phyloP scores from a whole-genome alignment of 441 rosid genomes.

The Geranium incanum region DNA sequence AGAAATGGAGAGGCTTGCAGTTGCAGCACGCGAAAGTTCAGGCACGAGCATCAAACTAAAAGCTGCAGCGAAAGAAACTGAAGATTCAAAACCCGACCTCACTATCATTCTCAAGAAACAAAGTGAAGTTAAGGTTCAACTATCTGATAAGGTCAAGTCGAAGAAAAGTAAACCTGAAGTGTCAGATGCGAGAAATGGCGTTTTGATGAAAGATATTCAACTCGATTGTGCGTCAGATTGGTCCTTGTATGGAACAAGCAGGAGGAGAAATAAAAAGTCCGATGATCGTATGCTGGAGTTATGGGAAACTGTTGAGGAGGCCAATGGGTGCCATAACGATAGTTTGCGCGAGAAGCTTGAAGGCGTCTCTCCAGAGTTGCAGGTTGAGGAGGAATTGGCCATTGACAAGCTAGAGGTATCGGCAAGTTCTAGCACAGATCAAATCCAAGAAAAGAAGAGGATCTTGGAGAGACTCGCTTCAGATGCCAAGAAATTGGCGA shows the following conservation, averaged over 20 bases:
- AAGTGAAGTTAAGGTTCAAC: conserved; percentile 28
- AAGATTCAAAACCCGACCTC: conserved; percentile 17
- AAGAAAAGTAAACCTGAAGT: conserved; percentile 29
- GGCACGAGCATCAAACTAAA: conserved; percentile 26
- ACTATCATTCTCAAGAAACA: conserved; percentile 25
- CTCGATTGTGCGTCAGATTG: conserved; percentile 73
- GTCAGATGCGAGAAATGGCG: conserved; percentile 36
- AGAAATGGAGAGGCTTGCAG: conserved; percentile 38
- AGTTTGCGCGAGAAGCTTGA: conserved; percentile 20
- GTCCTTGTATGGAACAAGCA: conserved; percentile 42
- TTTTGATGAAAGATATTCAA: conserved; percentile 74
- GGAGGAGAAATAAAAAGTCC: conserved; percentile 26
- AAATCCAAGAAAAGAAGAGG: conserved; percentile 38
- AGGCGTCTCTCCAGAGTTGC: conserved; percentile 30
- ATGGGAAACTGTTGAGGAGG: conserved; percentile 49
- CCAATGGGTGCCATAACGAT: conserved; percentile 11
- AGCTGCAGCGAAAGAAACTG: conserved; percentile 18
- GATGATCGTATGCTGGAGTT: conserved; percentile 49
- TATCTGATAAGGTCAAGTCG: conserved; percentile 29
- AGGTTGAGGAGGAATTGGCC: conserved; percentile 40
- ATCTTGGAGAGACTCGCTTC: conserved; percentile 62
- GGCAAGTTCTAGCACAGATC: conserved; percentile 25
- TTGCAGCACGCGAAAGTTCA: conserved; percentile 26
- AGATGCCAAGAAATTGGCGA: conserved; percentile 52
- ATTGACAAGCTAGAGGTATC: conserved; percentile 49